These are phyloP conservation scores for Hansenula lynferdii DNA, from an alignment of 1,139 yeast species.

Conservation along the genomic window DNA sequence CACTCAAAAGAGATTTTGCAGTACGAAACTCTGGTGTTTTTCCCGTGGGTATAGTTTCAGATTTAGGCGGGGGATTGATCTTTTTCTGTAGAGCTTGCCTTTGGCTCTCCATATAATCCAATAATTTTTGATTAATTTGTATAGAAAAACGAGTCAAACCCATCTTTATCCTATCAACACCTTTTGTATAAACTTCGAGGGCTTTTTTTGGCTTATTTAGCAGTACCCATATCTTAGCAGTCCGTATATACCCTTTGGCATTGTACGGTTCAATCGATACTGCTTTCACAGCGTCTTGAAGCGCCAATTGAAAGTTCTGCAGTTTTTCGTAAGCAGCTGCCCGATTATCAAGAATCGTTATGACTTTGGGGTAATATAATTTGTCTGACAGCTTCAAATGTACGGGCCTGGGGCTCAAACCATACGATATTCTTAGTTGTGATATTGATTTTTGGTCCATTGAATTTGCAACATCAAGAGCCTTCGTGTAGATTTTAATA, in stretches of 20 bases:
- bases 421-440: slow-evolving; percentile 8
- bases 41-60: too few species aligned
- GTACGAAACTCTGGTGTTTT: too few species aligned
- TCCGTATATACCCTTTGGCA: slow-evolving; percentile 55
- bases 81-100: too few species aligned
- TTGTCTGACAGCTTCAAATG: slow-evolving; percentile 8
- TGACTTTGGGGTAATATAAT: slow-evolving; percentile 27
- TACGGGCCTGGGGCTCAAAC: slow-evolving; percentile 12
- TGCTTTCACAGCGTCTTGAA: slow-evolving; percentile 40
- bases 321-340: slow-evolving; percentile 59
- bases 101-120: slow-evolving; percentile 12
- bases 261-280: slow-evolving; percentile 47
- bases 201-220: slow-evolving; percentile 37
- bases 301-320: slow-evolving; percentile 34
- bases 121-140: slow-evolving; percentile 18
- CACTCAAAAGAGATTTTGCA: too few species aligned
- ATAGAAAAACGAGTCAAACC: slow-evolving; percentile 13
- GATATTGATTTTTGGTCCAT: slow-evolving; percentile 10
- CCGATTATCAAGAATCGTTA: slow-evolving; percentile 35
- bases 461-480: slow-evolving; percentile 14
- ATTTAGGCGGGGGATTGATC: not conserved
- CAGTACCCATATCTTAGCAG: slow-evolving; percentile 39
- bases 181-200: slow-evolving; percentile 36
- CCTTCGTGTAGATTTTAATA: slow-evolving; percentile 13
- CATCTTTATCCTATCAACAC: slow-evolving; percentile 26